Base-by-base conservation (phyloP, 108 stramenopile species). In the Cyclotella kingstonii region DNA sequence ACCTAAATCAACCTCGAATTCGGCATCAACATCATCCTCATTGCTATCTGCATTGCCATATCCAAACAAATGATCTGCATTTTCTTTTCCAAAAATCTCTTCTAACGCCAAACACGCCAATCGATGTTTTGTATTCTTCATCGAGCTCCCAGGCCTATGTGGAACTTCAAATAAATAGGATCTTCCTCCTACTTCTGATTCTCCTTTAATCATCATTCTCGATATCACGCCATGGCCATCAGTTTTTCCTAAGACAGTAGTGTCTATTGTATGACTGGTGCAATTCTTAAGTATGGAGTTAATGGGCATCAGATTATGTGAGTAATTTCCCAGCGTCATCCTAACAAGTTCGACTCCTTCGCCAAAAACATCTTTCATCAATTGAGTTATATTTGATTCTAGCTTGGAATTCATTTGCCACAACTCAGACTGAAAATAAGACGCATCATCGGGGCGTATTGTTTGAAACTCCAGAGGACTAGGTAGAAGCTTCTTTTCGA, bases 21-120 rank as follows among this genome's bases (percentile, higher is more conserved):
- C 60, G 4, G 48, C 39, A 10, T 29, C 50, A 43, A 58, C 39
- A 12, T 70, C 50, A 33, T 79, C 54, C 12, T 30, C 46, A 15
- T 62, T 45, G 4, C 5, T 33, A 54, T 73, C 80, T 26, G 54
- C 43, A 42, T 31, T 19, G 17, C 73, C 79, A 29, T 40, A 51
- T 42, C 54, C 54, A 44, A 76, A 76, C 11, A 69, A 34, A 7
- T 42, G 21, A 63, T 74, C 62, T 34, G 74, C 33, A 57, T 71
- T 61, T 38, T 76, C 70, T 28, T 39, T 39, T 38, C 79, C 79
- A 59, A 80, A 65, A 26, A 86, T 67, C 34, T 86, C 87, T 35
- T 85, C 69, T 18, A 92, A 34, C 8, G 84, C 91, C 49, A 84
- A 61, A 17, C 57, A 60, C 15, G 91, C 79, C 6, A 92, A 70